Conservation (phyloP, 2,329 filamentous ascomycete species). For the Sporothrix protearum region DNA sequence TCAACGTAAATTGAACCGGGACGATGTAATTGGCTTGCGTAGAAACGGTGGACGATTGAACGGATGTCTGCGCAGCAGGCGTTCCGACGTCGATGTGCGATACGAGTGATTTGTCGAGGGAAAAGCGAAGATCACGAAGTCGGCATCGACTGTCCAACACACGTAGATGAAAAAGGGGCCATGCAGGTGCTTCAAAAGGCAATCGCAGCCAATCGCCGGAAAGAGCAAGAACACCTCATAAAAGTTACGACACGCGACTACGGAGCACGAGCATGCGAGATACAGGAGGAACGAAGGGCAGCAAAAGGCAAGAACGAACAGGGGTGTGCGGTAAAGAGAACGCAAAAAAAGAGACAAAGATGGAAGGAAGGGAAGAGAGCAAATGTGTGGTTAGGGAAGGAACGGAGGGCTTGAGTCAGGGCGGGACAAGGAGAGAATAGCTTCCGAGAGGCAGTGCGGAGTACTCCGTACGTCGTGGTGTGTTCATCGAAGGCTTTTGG, state of each 20-base stretch:
- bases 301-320: background rate
- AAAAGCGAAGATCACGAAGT: background rate
- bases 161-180: background rate
- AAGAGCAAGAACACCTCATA: background rate
- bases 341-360: background rate
- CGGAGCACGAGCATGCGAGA: conserved; percentile 8
- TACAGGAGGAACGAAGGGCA: background rate
- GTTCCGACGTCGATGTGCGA: background rate
- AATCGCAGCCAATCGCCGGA: background rate
- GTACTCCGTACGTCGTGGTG: background rate
- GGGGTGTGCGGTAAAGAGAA: background rate
- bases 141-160: background rate
- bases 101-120: background rate
- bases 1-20: background rate
- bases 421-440: background rate
- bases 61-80: conserved; percentile 11
- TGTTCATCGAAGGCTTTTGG: background rate
- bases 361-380: background rate
- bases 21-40: background rate
- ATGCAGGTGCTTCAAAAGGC: background rate
- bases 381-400: background rate
- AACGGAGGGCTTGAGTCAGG: background rate
- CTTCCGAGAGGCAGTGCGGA: background rate
- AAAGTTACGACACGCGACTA: background rate
- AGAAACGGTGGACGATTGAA: background rate